Evolutionary conservation across 768 basidiomycete species (phyloP).

Genomic region (Cantharellus cinnabarinus): DNA sequence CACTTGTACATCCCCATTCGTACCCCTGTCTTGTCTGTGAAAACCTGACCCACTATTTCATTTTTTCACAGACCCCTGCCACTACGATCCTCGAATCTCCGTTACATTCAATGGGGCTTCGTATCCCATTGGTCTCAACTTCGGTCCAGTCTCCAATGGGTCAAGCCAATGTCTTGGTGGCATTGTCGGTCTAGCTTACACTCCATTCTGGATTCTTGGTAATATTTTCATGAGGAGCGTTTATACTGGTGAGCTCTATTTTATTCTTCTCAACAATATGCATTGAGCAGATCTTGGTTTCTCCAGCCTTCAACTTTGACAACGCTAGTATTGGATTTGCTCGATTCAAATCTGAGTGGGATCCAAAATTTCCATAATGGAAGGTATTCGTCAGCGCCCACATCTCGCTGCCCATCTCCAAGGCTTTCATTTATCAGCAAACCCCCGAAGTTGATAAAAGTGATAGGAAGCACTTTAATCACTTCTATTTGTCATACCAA

Average conservation of each 20-base stretch:
- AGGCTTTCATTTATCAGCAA: no score
- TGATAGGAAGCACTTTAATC: no score
- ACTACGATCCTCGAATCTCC: background rate
- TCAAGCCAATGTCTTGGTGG: constrained; percentile 5
- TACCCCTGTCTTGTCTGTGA: background rate
- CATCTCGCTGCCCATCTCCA: no score
- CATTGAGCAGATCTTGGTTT: no score
- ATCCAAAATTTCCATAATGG: no score
- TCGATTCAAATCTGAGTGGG: no score
- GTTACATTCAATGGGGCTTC: constrained; percentile 6
- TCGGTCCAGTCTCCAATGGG: constrained; percentile 12
- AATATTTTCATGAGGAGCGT: constrained; percentile 5
- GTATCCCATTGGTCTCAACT: constrained; percentile 15
- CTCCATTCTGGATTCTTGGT: constrained; percentile 3
- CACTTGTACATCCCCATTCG: background rate
- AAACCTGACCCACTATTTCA: background rate
- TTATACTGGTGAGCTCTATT: background rate
- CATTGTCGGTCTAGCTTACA: constrained; percentile 1
- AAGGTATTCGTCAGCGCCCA: no score
- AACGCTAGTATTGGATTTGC: no score
- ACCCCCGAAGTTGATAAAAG: no score
- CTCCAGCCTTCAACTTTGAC: no score
- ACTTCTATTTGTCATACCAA: no score
- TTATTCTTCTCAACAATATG: background rate
- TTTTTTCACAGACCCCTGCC: constrained; percentile 4